Percentiles rank a stretch among this genome's conserved stretches.
Conservation (phyloP, 805 yeast genomes). For the Myxozyma neotropica region DNA sequence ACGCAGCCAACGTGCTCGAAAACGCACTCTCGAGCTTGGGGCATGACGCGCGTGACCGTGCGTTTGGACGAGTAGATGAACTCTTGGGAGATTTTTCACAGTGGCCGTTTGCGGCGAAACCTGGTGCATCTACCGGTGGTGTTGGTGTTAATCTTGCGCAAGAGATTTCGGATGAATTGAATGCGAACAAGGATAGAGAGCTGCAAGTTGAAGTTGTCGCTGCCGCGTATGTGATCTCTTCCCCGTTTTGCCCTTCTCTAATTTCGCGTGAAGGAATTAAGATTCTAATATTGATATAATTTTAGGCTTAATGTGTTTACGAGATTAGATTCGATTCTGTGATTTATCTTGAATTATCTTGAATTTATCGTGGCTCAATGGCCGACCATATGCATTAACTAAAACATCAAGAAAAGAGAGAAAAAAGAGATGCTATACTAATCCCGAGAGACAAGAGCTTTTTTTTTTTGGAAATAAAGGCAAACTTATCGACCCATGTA, state of each 20-base stretch:
- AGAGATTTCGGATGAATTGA: constrained; percentile 52
- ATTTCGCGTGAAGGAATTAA: too few species aligned
- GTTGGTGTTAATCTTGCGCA: constrained; percentile 68
- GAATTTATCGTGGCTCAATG: too few species aligned
- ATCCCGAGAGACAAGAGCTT: too few species aligned
- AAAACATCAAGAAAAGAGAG: too few species aligned
- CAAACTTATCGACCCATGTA: too few species aligned
- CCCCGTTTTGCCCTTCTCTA: too few species aligned
- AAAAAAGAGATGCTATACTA: too few species aligned
- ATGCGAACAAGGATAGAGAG: constrained; percentile 51
- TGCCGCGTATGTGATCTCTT: constrained; percentile 70
- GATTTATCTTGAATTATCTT: too few species aligned
- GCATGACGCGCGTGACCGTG: constrained; percentile 88
- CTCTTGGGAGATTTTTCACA: constrained; percentile 77
- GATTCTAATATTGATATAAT: too few species aligned
- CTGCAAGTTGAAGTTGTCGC: constrained; percentile 86
- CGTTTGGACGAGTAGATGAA: constrained; percentile 93
- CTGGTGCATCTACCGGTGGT: constrained; percentile 49
- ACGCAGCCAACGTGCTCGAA: constrained; percentile 95
- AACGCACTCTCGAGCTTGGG: constrained; percentile 72
- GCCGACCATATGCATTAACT: too few species aligned
- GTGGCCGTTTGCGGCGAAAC: constrained; percentile 71
- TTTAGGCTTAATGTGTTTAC: constrained; percentile 61
- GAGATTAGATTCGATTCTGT: constrained; percentile 86
- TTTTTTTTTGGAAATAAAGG: too few species aligned